phyloP scores from a whole-genome alignment of 2,329 filamentous ascomycete genomes.

The Fusarium sp. region DNA sequence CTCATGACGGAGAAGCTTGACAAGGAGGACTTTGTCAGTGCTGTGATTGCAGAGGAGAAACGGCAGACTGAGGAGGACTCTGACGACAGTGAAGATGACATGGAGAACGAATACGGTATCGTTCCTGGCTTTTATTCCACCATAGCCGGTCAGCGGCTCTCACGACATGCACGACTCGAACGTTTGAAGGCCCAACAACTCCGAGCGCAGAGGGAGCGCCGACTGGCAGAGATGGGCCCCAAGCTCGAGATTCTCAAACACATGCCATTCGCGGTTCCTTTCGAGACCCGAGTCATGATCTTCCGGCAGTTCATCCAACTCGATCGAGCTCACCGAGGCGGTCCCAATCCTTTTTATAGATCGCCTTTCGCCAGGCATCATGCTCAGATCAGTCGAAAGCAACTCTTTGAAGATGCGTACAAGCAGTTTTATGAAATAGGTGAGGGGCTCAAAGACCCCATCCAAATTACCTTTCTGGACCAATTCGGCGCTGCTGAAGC shows the following conservation, averaged over 20 bases:
- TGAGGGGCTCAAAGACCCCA: conserved; percentile 91
- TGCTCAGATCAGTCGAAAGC: conserved; percentile 83
- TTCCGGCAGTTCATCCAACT: conserved; percentile 93
- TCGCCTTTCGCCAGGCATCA: conserved; percentile 73
- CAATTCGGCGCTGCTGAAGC: conserved; percentile 89
- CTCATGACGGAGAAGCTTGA: conserved; percentile 91
- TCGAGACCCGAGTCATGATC: conserved; percentile 90
- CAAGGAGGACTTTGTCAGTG: conserved; percentile 88
- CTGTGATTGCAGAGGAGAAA: conserved; percentile 91
- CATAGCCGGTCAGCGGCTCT: conserved; percentile 70
- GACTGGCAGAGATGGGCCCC: conserved; percentile 85
- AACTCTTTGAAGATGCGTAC: conserved; percentile 89
- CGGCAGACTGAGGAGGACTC: conserved; percentile 73
- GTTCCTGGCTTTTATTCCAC: conserved; percentile 52
- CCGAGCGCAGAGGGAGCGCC: conserved; percentile 77
- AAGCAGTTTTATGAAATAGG: conserved; percentile 86
- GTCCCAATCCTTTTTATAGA: conserved; percentile 26
- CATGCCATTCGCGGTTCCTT: conserved; percentile 97
- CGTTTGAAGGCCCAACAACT: conserved; percentile 75
- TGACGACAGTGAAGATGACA: conserved; percentile 57
- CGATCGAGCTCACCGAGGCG: conserved; percentile 64
- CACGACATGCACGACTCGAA: conserved; percentile 76
- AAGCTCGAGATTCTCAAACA: conserved; percentile 93
- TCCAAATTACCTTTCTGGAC: conserved; percentile 97
- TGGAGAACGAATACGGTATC: conserved; percentile 52